Base-by-base conservation (phyloP, 805 yeast species). In the Saccharomycopsis sp. region DNA sequence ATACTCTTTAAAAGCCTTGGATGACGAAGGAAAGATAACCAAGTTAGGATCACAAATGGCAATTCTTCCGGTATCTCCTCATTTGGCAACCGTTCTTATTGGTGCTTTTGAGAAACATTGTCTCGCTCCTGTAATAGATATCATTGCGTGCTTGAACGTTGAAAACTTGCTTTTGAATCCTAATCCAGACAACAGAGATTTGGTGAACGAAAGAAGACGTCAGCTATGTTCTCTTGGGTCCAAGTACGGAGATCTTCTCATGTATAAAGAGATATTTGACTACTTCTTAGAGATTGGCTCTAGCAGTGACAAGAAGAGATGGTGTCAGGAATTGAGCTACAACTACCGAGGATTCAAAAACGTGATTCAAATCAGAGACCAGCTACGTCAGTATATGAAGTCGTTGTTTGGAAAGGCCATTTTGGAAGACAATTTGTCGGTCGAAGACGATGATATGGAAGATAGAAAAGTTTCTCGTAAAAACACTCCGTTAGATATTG, bases 81-180 rank as follows among this genome's bases (percentile, higher is more conserved):
- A 89, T 66, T 76, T 94, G 52, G 87, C 96, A 2, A 90, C 91
- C 0, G 97, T 93, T 7, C 75, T 94, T 57, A 75, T 94, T 35
- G 77, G 80, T 24, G 96, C 97, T 0, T 72, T 78, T 60, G 83
- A 81, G 52, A 63, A 66, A 25, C 76, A 73, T 1, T 83, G 87
- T 53, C 71, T 90, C 3, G 72, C 73, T 1, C 81, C 86, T 0
- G 96, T 89, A 1, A 77, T 93, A 25, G 98, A 93, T 68, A 89
- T 94, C 56, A 96, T 89, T 1, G 84, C 98, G 0, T 93, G 98
- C 72, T 77, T 94, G 23, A 89, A 97, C 15, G 97, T 94, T 3
- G 97, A 93, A 64, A 94, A 93, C 67, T 76, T 94, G 66, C 71
- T 94, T 24, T 67, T 89, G 65, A 89, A 87, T 62, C 96, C 97